These are phyloP conservation scores for Amylostereum areolatum DNA, from an alignment of 1,284 basidiomycete species.

Conservation along the genomic window DNA sequence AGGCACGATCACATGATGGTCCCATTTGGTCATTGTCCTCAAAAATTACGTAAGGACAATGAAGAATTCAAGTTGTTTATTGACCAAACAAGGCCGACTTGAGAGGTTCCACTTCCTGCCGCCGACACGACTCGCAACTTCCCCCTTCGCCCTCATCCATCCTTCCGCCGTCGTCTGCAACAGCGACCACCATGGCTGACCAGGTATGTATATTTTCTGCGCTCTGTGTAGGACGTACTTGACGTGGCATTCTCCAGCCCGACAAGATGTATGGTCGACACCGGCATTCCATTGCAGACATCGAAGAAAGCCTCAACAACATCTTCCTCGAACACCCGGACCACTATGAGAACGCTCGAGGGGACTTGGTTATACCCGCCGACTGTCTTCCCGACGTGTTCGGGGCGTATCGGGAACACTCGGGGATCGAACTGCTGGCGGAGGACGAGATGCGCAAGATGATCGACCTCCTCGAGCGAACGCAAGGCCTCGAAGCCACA, in stretches of 20 bases:
- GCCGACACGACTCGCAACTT: too few species aligned
- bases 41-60: too few species aligned
- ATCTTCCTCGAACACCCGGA: constrained; percentile 61
- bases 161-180: background rate
- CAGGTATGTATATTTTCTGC: constrained; percentile 1
- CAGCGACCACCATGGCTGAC: constrained; percentile 9
- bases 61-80: too few species aligned
- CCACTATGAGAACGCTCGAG: constrained; percentile 45
- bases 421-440: constrained; percentile 51
- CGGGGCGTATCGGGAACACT: constrained; percentile 47
- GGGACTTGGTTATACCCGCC: constrained; percentile 58
- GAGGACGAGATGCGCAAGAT: constrained; percentile 54
- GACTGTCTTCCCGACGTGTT: constrained; percentile 64
- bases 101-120: too few species aligned
- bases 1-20: too few species aligned
- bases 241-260: background rate
- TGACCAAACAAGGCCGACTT: too few species aligned
- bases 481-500: constrained; percentile 63
- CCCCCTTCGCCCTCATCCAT: too few species aligned
- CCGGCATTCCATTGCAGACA: constrained; percentile 60
- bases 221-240: background rate
- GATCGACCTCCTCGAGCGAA: constrained; percentile 44
- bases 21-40: too few species aligned
- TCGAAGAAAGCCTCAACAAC: constrained; percentile 58
- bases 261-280: constrained; percentile 37